Evolutionary conservation across 306 rosid genomes (phyloP).

Genomic region (Urtica urens): DNA sequence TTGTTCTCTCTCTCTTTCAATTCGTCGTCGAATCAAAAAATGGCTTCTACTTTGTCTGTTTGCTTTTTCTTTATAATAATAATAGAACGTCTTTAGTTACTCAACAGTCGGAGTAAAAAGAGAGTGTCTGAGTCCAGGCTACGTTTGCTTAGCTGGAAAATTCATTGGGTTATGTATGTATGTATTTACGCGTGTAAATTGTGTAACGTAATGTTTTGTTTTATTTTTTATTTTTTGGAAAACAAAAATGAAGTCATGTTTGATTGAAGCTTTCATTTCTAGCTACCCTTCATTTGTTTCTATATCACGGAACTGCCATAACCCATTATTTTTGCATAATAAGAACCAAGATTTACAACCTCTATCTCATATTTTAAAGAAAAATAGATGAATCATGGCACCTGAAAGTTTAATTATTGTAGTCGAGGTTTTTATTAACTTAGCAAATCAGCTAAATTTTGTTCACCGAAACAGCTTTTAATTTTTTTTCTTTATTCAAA

Average conservation of each 20-base stretch:
- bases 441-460: no score
- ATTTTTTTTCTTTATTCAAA: no score
- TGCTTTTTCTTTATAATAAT: constrained; percentile 11
- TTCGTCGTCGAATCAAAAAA: constrained; percentile 16
- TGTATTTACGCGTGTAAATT: constrained; percentile 12
- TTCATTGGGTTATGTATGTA: no score
- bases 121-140: constrained; percentile 30
- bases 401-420: no score
- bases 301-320: constrained; percentile 5
- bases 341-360: no score
- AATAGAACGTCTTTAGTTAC: not conserved
- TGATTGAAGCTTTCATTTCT: not conserved
- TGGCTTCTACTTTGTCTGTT: constrained; percentile 18
- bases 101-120: not conserved
- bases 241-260: no score
- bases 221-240: no score
- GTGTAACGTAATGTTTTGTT: no score
- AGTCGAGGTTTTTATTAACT: no score
- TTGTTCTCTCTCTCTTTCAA: constrained; percentile 2
- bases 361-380: no score
- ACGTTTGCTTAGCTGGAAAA: constrained; percentile 37
- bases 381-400: no score
- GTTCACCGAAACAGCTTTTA: no score
- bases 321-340: not conserved
- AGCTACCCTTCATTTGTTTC: not conserved